A percentile compares a stretch with the other conserved stretches of the same genome.
Evolutionary conservation across 208 protist genomes (phyloP).

Genomic region (Vickermania ingenoplastis): DNA sequence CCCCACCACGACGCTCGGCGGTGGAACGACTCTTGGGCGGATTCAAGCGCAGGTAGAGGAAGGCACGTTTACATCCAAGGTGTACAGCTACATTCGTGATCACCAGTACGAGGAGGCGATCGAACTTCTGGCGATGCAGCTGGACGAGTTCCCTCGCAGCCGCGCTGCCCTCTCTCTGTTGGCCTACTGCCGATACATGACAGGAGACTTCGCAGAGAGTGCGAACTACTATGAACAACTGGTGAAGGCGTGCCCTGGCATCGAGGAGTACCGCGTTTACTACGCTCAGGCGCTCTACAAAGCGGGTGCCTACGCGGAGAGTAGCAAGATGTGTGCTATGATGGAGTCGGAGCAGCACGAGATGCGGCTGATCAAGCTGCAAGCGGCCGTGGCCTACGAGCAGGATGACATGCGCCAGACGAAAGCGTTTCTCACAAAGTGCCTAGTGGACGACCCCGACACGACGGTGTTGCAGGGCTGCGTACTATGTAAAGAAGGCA

Average conservation of each 20-base stretch:
- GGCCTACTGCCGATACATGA: conserved; percentile 94
- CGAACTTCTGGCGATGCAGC: conserved; percentile 77
- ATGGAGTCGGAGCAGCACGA: conserved; percentile 82
- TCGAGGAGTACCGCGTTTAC: conserved; percentile 95
- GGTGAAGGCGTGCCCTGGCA: conserved; percentile 82
- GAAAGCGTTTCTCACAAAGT: conserved; percentile 85
- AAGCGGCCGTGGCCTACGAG: conserved; percentile 90
- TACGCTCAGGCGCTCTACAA: conserved; percentile 94
- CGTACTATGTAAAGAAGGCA: conserved; percentile 86
- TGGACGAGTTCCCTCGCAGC: conserved; percentile 92
- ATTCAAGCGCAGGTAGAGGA: conserved; percentile 88
- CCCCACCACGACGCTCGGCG: conserved; percentile 75
- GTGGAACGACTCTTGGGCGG: conserved; percentile 85
- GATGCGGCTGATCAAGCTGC: conserved; percentile 78
- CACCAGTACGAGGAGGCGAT: conserved; percentile 92
- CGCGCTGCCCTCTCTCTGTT: conserved; percentile 94
- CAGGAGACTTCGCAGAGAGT: conserved; percentile 86
- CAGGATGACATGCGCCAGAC: conserved; percentile 88
- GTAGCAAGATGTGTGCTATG: conserved; percentile 61
- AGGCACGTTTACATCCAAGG: conserved; percentile 91
- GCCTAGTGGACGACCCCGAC: conserved; percentile 74
- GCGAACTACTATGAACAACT: conserved; percentile 89
- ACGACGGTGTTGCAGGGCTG: conserved; percentile 84
- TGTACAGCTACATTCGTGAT: conserved; percentile 93
- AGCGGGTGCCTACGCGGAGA: conserved; percentile 88